Evolutionary conservation across 139 green algal genomes (phyloP), one percentile per base, ranked within the genome.

Genomic region (Asterochloris sp.): DNA sequence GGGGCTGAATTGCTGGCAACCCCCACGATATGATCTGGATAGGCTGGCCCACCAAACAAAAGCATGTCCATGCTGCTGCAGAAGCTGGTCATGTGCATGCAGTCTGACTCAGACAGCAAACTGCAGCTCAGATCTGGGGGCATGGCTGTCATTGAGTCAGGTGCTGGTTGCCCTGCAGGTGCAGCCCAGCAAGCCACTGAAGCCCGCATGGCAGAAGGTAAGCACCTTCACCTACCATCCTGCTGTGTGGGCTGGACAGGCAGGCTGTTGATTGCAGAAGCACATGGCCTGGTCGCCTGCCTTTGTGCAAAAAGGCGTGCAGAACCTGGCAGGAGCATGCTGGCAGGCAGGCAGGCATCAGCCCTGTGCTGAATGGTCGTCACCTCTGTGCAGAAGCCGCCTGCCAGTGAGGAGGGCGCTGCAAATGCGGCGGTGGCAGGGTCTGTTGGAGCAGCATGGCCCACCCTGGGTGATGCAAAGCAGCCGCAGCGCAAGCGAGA

Each of bases 401-500:
- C 23, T 28, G 19, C 29, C 19, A 21, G 61, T 69, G 17, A 68
- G 28, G 54, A 54, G 62, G 47, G 71, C 71, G 4, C 38, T 62
- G 61, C 62, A 54, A 54, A 54, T 54, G 38, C 38, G 38, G 38
- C 38, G 38, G 38, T 54, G 38, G 38, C 69, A 29, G 83, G 69
- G 15, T 13, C 71, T 19, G 73, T 78, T 16, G 83, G 82, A 47
- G 78, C 68, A 10, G 78, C 79, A 0, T 98, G 94, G 94, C 94
- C 94, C 0, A 91, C 92, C 0, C 85, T 98, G 54, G 94, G 88
- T 0, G 93, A 95, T 79, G 89, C 92, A 11, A 97, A 97, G 78
- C 87, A 95, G 75, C 89, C 90, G 8, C 60, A 87, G 10, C 88
- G 89, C 64, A 95, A 95, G 87, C 91, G 92, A 67, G 38, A 54